Base-by-base conservation (phyloP, 495 filamentous ascomycete genomes). In the Penicillium canescens region DNA sequence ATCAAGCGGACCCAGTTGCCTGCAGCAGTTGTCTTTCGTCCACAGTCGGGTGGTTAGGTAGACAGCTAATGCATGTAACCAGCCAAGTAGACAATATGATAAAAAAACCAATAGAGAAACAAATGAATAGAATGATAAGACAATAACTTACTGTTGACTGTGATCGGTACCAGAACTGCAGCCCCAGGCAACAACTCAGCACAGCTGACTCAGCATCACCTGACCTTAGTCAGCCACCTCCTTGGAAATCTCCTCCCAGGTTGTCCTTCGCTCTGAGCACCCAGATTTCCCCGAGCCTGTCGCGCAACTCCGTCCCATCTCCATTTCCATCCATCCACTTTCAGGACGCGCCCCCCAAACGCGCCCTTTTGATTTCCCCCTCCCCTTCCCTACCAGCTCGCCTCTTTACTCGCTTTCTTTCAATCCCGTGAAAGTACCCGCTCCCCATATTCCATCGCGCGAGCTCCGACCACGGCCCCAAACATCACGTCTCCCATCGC, bases 301-400 rank as follows among this genome's bases (percentile, higher is more conserved):
- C 74, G 74, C 72, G 73, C 72, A 75, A 70, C 59, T 66, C 67
- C 61, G 63, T 70, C 71, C 69, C 70, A 77, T 75, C 74, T 59
- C 74, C 69, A 72, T 72, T 70, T 66, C 35, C 69, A 73, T 77
- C 70, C 63, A 71, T 67, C 63, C 61, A 56, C 52, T 39, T 55
- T 65, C 61, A 54, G 59, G 61, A 69, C 72, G 66, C 72, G 69
- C 67, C 61, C 64, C 55, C 59, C 40, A 68, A 61, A 61, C 71
- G 57, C 65, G 52, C 50, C 55, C 41, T 55, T 63, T 61, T 59
- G 56, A 59, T 64, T 59, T 54, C 57, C 55, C 57, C 56, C 47
- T 52, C 39, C 46, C 64, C 44, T 33, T 51, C 39, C 43, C 58
- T 57, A 52, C 57, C 56, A 46, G 31, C 35, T 55, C 50, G 44